Percentiles rank a stretch among this genome's conserved stretches.
Conservation (phyloP, 1,139 yeast genomes). For the Lodderomyces pseudojiufengensis region DNA sequence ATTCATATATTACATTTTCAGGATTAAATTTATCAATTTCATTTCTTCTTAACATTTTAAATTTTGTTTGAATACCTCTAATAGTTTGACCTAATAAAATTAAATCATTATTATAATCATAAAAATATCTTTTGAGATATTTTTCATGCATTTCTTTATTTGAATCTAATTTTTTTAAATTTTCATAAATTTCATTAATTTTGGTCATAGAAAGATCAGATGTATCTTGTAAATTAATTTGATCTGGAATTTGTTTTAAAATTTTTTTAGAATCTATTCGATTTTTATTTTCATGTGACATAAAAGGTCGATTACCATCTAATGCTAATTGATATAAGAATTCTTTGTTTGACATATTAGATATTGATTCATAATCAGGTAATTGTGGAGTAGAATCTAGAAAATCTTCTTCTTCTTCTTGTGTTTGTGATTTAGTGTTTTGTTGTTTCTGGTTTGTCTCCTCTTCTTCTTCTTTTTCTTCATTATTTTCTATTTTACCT, state of each 20-base stretch:
- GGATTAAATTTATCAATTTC: slow-evolving; percentile 25
- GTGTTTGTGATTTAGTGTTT: slow-evolving; percentile 2
- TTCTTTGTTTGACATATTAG: slow-evolving; percentile 40
- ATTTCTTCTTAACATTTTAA: slow-evolving; percentile 32
- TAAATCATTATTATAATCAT: slow-evolving; percentile 33
- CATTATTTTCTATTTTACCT: slow-evolving; percentile 19
- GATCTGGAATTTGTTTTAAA: slow-evolving; percentile 36
- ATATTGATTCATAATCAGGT: slow-evolving; percentile 13
- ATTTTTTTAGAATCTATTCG: slow-evolving; percentile 34
- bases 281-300: slow-evolving; percentile 34
- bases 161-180: slow-evolving; percentile 32
- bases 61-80: slow-evolving; percentile 36
- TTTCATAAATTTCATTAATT: slow-evolving; percentile 30
- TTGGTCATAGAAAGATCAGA: slow-evolving; percentile 21
- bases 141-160: slow-evolving; percentile 40
- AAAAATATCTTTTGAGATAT: slow-evolving; percentile 31
- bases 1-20: slow-evolving; percentile 2
- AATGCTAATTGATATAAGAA: slow-evolving; percentile 35
- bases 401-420: slow-evolving; percentile 1
- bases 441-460: slow-evolving; percentile 4
- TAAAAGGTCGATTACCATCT: slow-evolving; percentile 36
- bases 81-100: slow-evolving; percentile 32
- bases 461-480: slow-evolving; percentile 10
- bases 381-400: not conserved
- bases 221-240: slow-evolving; percentile 31